These are phyloP conservation scores for Chloropicon primus DNA, from an alignment of 139 green algal genomes.

Conservation along the genomic window DNA sequence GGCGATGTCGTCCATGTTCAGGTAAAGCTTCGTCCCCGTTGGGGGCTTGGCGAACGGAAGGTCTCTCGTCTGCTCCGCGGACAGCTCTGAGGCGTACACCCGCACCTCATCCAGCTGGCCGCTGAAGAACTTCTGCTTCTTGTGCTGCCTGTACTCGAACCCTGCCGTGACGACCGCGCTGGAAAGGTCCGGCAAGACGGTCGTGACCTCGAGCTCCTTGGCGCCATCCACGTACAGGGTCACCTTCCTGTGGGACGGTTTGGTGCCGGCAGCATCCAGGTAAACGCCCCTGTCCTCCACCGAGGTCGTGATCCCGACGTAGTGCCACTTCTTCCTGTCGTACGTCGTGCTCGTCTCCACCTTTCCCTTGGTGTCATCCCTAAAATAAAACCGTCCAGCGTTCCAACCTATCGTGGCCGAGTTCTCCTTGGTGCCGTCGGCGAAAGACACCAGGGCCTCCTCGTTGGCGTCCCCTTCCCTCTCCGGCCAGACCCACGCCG, in stretches of 20 bases:
- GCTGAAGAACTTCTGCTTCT: slow-evolving; percentile 3
- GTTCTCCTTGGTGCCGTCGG: neutral
- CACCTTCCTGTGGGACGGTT: neutral
- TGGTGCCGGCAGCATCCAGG: neutral
- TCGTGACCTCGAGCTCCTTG: neutral
- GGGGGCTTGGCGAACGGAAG: slow-evolving; percentile 8
- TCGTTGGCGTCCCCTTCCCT: neutral
- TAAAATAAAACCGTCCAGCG: slow-evolving; percentile 8
- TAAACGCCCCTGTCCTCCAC: neutral
- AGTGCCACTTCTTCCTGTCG: neutral
- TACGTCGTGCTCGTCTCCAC: neutral
- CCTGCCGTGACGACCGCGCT: slow-evolving; percentile 5
- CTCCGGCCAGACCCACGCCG: slow-evolving; percentile 8
- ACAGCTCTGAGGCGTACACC: slow-evolving; percentile 5
- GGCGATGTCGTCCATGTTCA: neutral
- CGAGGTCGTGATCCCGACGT: neutral
- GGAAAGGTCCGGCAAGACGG: slow-evolving; percentile 4
- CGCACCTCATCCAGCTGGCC: slow-evolving; percentile 12
- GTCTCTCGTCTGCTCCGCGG: neutral
- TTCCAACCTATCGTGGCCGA: slow-evolving; percentile 4
- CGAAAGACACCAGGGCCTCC: slow-evolving; percentile 8
- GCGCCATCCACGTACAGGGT: slow-evolving; percentile 11
- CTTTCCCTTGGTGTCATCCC: neutral
- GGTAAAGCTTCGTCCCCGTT: neutral
- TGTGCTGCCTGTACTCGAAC: slow-evolving; percentile 8